Evolutionary conservation across 176 grass and related monocot species (phyloP).

Genomic region (Musa troglodytarum): DNA sequence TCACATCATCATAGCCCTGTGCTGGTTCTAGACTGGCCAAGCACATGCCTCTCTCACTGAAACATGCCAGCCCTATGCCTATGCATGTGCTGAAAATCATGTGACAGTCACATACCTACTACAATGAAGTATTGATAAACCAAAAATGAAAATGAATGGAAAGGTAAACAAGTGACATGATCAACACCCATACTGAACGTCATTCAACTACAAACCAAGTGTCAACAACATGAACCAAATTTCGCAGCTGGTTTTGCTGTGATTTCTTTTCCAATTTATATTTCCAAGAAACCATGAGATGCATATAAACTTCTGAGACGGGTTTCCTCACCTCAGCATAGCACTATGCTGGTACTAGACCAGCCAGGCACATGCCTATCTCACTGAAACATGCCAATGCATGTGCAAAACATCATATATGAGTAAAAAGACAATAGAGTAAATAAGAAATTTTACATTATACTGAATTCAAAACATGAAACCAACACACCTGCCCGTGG

Average conservation of each 20-base stretch:
- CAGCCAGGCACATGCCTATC: neutral
- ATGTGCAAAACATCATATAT: too few species aligned
- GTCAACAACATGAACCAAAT: neutral
- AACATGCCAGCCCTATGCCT: neutral
- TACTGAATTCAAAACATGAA: neutral
- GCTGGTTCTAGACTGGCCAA: neutral
- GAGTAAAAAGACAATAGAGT: too few species aligned
- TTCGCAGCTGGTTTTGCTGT: neutral
- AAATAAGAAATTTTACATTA: neutral
- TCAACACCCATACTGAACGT: neutral
- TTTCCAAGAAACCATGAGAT: neutral
- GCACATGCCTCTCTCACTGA: neutral
- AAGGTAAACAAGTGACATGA: neutral
- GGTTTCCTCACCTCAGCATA: neutral
- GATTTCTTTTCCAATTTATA: neutral
- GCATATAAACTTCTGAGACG: neutral
- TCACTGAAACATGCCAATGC: neutral
- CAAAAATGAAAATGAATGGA: neutral
- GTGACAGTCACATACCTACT: too few species aligned
- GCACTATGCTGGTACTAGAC: neutral
- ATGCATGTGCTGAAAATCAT: too few species aligned
- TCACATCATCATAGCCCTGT: neutral
- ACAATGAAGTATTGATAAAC: neutral
- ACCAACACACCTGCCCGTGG: constrained; percentile 68
- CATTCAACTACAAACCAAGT: neutral